Evolutionary conservation across 192 early-diverging fungal species (phyloP), one percentile per base, ranked within the genome.

Genomic region (Phlyctochytrium planicorne): DNA sequence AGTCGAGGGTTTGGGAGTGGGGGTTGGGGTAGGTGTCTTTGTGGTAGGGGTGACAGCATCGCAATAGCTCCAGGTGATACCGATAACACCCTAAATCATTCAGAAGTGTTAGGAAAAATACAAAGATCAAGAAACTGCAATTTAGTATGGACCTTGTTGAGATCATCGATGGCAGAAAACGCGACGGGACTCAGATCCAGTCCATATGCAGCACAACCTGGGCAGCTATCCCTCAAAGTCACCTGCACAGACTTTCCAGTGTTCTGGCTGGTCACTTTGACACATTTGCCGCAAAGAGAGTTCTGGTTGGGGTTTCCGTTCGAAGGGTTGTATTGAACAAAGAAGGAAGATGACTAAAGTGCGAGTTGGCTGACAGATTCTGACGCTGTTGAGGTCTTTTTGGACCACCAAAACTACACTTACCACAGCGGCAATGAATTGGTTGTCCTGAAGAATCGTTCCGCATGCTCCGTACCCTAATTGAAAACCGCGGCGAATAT

Each of bases 201-300:
- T 12, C 25, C 55, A 29, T 57, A 25, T 10, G 6, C 55, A 29
- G 12, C 6, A 27, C 55, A 57, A 57, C 20, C 55, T 27, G 55
- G 20, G 55, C 55, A 57, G 12, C 12, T 20, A 27, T 57, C 55
- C 55, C 55, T 25, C 6, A 57, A 6, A 14, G 25, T 57, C 14
- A 57, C 55, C 27, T 57, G 55, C 6, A 57, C 55, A 25, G 12
- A 20, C 55, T 57, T 57, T 12, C 55, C 55, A 6, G 16, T 29
- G 55, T 57, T 57, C 20, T 25, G 55, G 27, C 16, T 29, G 25
- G 16, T 57, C 6, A 25, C 27, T 27, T 25, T 10, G 20, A 47
- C 40, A 47, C 40, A 47, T 27, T 25, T 57, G 10, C 55, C 55
- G 25, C 55, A 57, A 14, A 57, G 40, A 47, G 40, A 20, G 40